Evolutionary conservation across 2,329 filamentous ascomycete genomes (phyloP), one percentile per base, ranked within the genome.

Genomic region (Fusarium nurragi): DNA sequence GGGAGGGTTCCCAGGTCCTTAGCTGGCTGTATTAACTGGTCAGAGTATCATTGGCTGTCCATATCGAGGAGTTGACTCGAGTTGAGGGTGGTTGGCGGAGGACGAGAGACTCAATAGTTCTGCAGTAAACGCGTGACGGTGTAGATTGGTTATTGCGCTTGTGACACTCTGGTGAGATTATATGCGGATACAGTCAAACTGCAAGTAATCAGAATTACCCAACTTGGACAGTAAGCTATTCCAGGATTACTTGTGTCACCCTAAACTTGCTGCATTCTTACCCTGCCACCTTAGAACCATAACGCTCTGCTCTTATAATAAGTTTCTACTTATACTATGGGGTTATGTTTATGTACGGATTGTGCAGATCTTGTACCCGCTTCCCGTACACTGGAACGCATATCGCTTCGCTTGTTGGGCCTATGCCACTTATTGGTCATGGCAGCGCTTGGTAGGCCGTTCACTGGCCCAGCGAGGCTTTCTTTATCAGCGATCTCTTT

Each of bases 331-430:
- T 34, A n/a, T 26, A 26, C 25, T 26, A 9, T 11, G 25, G 25
- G 25, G 25, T 26, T 26, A 26, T 26, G 25, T 26, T 26, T 26
- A 26, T 26, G 12, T 26, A 9, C 12, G 7, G 9, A 11, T 26
- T 26, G 25, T 11, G 25, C 12, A 9, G 25, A 26, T 26, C 25
- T 26, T 26, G 10, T 34, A n/a, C 32, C 32, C 32, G 32, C 32
- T 34, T 34, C 32, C 37, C 23, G 16, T 19, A n/a, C 8, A 6
- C 38, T 34, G 23, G 38, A 43, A 32, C n/a, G 36, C 38, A 37
- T 30, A 22, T 25, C 50, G 50, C 54, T 38, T 59, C 50, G 50
- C 54, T 43, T 59, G 56, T 58, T 38, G 46, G 40, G 25, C 51
- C 23, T 38, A 7, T 34, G 25, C 5, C 14, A 14, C 36, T 14